Evolutionary conservation across 805 yeast genomes (phyloP).

Genomic region (Lipomyces sp.): DNA sequence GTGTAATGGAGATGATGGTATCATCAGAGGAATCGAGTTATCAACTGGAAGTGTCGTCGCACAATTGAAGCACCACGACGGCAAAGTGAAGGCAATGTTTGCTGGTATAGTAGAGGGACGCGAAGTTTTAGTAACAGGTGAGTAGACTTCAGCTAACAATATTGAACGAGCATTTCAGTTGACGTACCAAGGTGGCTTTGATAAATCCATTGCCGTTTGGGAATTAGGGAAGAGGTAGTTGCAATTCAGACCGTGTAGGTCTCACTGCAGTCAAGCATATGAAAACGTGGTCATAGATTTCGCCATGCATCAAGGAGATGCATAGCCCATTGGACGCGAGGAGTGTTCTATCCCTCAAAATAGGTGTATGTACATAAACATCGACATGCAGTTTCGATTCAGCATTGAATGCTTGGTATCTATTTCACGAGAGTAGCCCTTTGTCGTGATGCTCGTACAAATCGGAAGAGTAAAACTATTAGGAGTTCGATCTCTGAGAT

Average conservation of each 20-base stretch:
- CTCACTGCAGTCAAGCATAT: not conserved
- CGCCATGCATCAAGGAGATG: too few species aligned
- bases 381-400: not conserved
- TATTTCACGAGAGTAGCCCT: slow-evolving; percentile 15
- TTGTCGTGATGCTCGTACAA: slow-evolving; percentile 25
- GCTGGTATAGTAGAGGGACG: slow-evolving; percentile 42
- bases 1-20: slow-evolving; percentile 73
- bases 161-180: not conserved
- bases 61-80: slow-evolving; percentile 49
- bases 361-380: not conserved
- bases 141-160: not conserved
- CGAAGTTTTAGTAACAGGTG: slow-evolving; percentile 53
- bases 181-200: slow-evolving; percentile 50
- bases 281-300: not conserved
- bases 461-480: slow-evolving; percentile 37
- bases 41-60: slow-evolving; percentile 47
- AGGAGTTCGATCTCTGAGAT: slow-evolving; percentile 39
- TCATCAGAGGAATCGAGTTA: slow-evolving; percentile 62
- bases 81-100: slow-evolving; percentile 56
- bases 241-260: not conserved
- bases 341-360: not conserved
- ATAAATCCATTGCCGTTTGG: slow-evolving; percentile 49
- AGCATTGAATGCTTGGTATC: not conserved
- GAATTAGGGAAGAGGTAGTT: slow-evolving; percentile 25
- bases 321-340: not conserved